Percentiles rank a stretch among this genome's conserved stretches.
Evolutionary conservation across 2,329 filamentous ascomycete genomes (phyloP).

Genomic region (Hypoxylon sp.): DNA sequence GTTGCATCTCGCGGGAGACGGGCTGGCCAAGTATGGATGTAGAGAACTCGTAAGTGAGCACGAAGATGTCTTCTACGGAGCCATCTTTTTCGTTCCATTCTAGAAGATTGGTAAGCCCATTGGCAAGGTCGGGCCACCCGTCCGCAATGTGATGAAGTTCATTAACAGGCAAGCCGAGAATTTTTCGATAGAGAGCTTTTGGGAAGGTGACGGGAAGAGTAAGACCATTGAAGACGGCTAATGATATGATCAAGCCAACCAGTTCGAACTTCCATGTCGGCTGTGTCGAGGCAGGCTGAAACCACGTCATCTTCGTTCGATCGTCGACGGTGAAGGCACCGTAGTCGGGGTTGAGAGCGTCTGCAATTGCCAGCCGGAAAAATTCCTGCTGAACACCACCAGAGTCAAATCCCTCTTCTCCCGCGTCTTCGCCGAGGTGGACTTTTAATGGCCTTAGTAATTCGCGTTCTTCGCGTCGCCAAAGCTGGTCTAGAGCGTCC

Average conservation of each 20-base stretch:
- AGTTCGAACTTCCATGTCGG: slow-evolving; percentile 91
- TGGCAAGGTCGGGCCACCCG: slow-evolving; percentile 85
- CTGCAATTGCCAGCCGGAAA: slow-evolving; percentile 82
- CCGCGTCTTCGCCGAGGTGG: slow-evolving; percentile 79
- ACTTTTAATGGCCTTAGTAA: slow-evolving; percentile 88
- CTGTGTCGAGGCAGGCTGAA: slow-evolving; percentile 81
- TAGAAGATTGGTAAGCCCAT: slow-evolving; percentile 75
- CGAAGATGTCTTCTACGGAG: slow-evolving; percentile 81
- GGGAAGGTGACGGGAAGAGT: slow-evolving; percentile 92
- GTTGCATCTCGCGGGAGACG: slow-evolving; percentile 65
- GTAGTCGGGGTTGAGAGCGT: slow-evolving; percentile 80
- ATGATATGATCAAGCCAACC: slow-evolving; percentile 83
- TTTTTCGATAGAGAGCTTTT: slow-evolving; percentile 80
- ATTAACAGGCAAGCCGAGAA: slow-evolving; percentile 74
- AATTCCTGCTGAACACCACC: slow-evolving; percentile 98
- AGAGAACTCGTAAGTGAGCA: slow-evolving; percentile 87
- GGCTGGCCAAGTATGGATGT: slow-evolving; percentile 65
- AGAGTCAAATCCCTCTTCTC: slow-evolving; percentile 91
- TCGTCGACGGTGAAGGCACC: slow-evolving; percentile 83
- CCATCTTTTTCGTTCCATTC: slow-evolving; percentile 80
- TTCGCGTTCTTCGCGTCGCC: slow-evolving; percentile 84
- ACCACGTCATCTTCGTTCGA: slow-evolving; percentile 84
- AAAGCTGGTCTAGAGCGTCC: slow-evolving; percentile 87
- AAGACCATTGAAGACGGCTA: slow-evolving; percentile 92
- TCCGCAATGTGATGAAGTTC: slow-evolving; percentile 81